These are phyloP conservation scores for Dichomitus squalens DNA, from an alignment of 1,284 basidiomycete species.

Conservation along the genomic window DNA sequence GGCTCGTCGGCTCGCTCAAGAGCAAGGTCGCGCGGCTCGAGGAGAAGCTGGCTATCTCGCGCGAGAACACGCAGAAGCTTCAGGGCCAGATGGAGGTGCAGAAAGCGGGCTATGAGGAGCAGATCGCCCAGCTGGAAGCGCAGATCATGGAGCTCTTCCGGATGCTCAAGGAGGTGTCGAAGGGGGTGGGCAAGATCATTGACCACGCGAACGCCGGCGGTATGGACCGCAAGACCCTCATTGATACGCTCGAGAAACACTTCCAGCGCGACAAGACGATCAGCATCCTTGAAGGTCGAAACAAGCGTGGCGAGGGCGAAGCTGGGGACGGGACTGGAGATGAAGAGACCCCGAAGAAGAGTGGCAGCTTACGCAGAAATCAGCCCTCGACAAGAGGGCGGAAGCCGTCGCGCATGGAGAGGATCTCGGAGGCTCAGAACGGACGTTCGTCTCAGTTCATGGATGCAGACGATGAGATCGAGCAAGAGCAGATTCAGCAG, in stretches of 20 bases:
- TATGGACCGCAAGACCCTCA: conserved; percentile 82
- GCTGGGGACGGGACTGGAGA: conserved; percentile 35
- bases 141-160: conserved; percentile 94
- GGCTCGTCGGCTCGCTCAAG: conserved; percentile 85
- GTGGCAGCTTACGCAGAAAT: conserved; percentile 47
- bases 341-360: conserved; percentile 51
- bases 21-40: conserved; percentile 74
- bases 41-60: conserved; percentile 77
- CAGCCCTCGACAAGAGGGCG: conserved; percentile 36
- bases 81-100: conserved; percentile 83
- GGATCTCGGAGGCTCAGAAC: conserved; percentile 47
- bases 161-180: conserved; percentile 85
- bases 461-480: conserved; percentile 89
- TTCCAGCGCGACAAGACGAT: conserved; percentile 87
- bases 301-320: conserved; percentile 38
- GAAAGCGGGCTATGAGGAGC: conserved; percentile 83
- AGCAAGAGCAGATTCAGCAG: conserved; percentile 82
- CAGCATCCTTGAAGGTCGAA: conserved; percentile 79
- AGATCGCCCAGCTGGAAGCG: conserved; percentile 85
- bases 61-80: conserved; percentile 76
- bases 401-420: conserved; percentile 35
- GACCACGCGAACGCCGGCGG: conserved; percentile 51
- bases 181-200: conserved; percentile 75
- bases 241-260: conserved; percentile 81
- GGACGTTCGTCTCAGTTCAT: conserved; percentile 82